These are phyloP conservation scores for Roridomyces roridus DNA, from an alignment of 768 basidiomycete species.

Conservation along the genomic window DNA sequence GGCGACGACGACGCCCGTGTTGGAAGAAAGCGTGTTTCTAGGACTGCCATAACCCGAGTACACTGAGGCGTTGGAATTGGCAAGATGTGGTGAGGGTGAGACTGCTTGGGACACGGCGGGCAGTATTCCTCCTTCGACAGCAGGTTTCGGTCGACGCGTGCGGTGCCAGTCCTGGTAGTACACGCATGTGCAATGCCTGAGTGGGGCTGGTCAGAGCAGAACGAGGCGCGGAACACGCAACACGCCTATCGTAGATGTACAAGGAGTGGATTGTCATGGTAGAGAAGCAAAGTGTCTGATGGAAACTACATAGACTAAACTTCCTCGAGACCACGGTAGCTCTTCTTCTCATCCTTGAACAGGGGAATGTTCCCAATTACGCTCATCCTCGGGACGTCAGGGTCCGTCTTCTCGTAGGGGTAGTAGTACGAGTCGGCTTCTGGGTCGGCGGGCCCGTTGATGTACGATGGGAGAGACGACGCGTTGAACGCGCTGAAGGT, in stretches of 20 bases:
- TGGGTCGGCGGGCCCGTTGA: constrained; percentile 44
- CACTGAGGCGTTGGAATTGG: constrained; percentile 33
- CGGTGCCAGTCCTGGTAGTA: constrained; percentile 98
- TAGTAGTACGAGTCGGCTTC: constrained; percentile 36
- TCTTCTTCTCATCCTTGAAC: constrained; percentile 46
- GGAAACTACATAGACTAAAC: constrained; percentile 25
- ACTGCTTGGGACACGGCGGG: constrained; percentile 82
- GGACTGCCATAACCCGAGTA: constrained; percentile 59
- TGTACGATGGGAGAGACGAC: constrained; percentile 51
- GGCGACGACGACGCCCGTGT: constrained; percentile 74
- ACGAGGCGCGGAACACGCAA: constrained; percentile 15
- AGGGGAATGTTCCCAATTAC: constrained; percentile 47
- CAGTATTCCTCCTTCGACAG: constrained; percentile 75
- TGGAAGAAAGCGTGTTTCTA: constrained; percentile 68
- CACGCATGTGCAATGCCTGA: constrained; percentile 88
- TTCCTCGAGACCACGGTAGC: constrained; percentile 33
- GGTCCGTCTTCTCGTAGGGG: constrained; percentile 28
- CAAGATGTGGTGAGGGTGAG: constrained; percentile 38
- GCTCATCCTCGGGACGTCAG: constrained; percentile 33
- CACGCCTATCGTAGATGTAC: constrained; percentile 91
- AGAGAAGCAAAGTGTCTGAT: background rate
- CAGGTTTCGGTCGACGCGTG: constrained; percentile 72
- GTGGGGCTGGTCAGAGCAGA: constrained; percentile 1
- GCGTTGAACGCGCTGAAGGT: constrained; percentile 47
- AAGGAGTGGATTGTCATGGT: constrained; percentile 89